These are phyloP conservation scores for Pichia sp. DNA, from an alignment of 1,139 yeast species.

Conservation along the genomic window DNA sequence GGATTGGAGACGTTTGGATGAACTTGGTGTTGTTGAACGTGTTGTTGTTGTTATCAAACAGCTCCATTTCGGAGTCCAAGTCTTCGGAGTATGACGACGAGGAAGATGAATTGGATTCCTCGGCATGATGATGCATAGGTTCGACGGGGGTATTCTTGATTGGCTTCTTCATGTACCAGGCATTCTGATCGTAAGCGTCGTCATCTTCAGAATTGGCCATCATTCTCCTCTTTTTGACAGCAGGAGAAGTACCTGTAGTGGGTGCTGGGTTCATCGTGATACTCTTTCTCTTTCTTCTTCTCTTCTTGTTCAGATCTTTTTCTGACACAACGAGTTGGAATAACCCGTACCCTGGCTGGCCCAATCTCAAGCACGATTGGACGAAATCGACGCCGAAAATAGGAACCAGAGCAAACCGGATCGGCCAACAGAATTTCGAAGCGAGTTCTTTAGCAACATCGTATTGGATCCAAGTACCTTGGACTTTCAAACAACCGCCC, in stretches of 20 bases:
- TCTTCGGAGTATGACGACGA: too few relatives aligned
- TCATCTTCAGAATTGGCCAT: too few relatives aligned
- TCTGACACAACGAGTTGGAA: constrained; percentile 38
- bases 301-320: constrained; percentile 24
- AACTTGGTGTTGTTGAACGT: background rate
- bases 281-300: constrained; percentile 6
- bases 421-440: constrained; percentile 71
- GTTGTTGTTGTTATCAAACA: background rate
- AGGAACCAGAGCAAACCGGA: constrained; percentile 76
- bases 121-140: too few relatives aligned
- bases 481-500: constrained; percentile 91
- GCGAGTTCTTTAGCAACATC: constrained; percentile 69
- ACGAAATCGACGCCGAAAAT: constrained; percentile 78
- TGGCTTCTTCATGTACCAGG: too few relatives aligned
- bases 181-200: too few relatives aligned
- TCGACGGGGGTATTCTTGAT: too few relatives aligned
- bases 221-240: too few relatives aligned
- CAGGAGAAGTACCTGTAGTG: too few relatives aligned
- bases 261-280: too few relatives aligned
- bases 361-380: constrained; percentile 62
- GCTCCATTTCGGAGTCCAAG: too few relatives aligned
- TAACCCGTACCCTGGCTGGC: constrained; percentile 68
- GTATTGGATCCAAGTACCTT: constrained; percentile 93
- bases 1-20: too few relatives aligned
- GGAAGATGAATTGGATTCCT: too few relatives aligned